Conservation (phyloP, 164 flowering plant species). For the Buxus sempervirens region DNA sequence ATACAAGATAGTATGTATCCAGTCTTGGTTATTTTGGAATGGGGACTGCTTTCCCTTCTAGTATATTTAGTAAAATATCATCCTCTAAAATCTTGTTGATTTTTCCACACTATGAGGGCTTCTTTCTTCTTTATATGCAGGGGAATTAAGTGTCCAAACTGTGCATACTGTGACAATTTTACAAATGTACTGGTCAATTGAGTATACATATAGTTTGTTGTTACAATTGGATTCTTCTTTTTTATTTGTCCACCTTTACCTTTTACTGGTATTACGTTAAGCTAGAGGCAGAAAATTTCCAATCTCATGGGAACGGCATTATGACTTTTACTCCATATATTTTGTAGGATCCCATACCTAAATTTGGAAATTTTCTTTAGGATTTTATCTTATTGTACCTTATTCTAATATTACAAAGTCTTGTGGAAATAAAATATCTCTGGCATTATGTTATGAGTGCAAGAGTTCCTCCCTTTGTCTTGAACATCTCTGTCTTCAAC, state of each 20-base stretch:
- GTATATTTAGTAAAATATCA: not conserved
- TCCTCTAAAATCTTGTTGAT: too few species aligned
- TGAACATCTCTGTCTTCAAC: too few species aligned
- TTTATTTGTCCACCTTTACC: not conserved
- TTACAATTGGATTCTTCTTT: not conserved
- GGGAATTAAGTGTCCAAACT: not conserved
- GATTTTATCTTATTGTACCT: too few species aligned
- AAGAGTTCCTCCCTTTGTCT: too few species aligned
- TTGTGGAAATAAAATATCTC: too few species aligned
- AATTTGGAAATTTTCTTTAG: too few species aligned
- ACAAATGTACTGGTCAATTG: not conserved
- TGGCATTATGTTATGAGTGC: too few species aligned
- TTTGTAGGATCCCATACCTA: too few species aligned
- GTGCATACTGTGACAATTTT: not conserved
- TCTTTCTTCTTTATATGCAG: too few species aligned
- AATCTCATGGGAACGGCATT: not conserved
- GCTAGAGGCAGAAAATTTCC: not conserved
- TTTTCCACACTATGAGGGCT: too few species aligned
- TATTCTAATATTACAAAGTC: too few species aligned
- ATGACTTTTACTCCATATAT: not conserved
- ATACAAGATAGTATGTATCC: not conserved
- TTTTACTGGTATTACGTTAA: not conserved
- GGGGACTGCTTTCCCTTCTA: not conserved
- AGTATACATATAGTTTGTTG: not conserved
- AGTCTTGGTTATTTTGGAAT: too few species aligned